phyloP scores from a whole-genome alignment of 2,329 filamentous ascomycete species.

The Cercospora sp. region DNA sequence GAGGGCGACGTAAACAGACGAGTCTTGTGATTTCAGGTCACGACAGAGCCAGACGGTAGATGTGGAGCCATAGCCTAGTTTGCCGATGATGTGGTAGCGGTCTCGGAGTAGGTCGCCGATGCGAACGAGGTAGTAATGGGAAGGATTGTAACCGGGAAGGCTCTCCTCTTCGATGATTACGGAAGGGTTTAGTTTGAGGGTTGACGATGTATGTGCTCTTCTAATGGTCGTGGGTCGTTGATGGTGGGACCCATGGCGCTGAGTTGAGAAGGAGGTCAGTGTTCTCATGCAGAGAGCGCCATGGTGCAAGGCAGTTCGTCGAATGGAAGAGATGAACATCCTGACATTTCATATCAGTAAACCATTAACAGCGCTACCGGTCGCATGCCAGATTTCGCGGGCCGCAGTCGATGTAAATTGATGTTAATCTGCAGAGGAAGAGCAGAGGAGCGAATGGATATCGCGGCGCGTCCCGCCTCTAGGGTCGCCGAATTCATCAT shows the following conservation, averaged over 20 bases:
- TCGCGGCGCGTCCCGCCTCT: neutral
- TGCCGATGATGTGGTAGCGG: slow-evolving; percentile 45
- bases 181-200: neutral
- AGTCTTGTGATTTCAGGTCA: slow-evolving; percentile 34
- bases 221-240: neutral
- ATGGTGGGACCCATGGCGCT: neutral
- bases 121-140: slow-evolving; percentile 43
- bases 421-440: neutral
- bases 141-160: slow-evolving; percentile 30
- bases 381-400: neutral
- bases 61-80: slow-evolving; percentile 47
- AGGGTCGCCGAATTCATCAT: neutral
- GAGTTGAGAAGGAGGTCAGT: neutral
- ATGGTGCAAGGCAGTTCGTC: neutral
- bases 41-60: slow-evolving; percentile 50
- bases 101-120: slow-evolving; percentile 40
- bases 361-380: neutral
- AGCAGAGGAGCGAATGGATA: neutral
- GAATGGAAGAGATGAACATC: neutral
- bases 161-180: slow-evolving; percentile 35
- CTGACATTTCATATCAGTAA: neutral
- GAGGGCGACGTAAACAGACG: slow-evolving; percentile 36
- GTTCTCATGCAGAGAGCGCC: neutral
- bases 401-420: neutral
- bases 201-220: neutral